phyloP scores from a whole-genome alignment of 345 rosid genomes.

The Brassica rapa region DNA sequence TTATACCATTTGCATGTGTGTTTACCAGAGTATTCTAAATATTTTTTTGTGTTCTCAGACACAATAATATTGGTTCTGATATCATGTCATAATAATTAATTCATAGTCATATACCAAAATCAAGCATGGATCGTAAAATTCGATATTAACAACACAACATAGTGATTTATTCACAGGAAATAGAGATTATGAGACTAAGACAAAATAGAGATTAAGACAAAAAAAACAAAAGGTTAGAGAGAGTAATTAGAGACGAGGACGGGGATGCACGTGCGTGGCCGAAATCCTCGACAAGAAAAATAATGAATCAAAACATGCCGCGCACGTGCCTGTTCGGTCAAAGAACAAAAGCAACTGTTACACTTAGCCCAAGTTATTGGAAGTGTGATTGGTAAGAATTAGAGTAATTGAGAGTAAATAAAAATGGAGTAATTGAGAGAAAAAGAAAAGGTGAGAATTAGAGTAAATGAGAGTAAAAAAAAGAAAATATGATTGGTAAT shows the following conservation, averaged over 20 bases:
- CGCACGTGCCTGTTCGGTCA: conserved; percentile 69
- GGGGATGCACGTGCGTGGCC: conserved; percentile 64
- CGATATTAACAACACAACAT: background rate
- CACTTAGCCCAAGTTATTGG: conserved; percentile 16
- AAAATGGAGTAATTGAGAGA: no score
- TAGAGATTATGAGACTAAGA: background rate
- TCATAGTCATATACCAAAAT: background rate
- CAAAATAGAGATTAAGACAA: conserved; percentile 4
- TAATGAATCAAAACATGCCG: conserved; percentile 43
- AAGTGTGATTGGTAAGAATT: no score
- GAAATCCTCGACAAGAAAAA: conserved; percentile 46
- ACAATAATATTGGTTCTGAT: background rate
- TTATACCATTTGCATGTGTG: background rate
- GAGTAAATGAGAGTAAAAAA: no score
- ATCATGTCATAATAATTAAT: background rate
- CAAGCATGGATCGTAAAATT: background rate
- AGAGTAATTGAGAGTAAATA: no score
- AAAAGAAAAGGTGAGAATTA: no score
- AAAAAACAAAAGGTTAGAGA: background rate
- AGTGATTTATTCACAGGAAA: background rate
- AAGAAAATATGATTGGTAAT: no score
- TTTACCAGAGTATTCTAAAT: background rate
- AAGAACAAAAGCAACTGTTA: conserved; percentile 52
- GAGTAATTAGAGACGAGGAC: background rate
- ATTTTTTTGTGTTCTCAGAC: background rate